Evolutionary conservation across 1,284 basidiomycete species (phyloP).

Genomic region (Omphalotus olearius): DNA sequence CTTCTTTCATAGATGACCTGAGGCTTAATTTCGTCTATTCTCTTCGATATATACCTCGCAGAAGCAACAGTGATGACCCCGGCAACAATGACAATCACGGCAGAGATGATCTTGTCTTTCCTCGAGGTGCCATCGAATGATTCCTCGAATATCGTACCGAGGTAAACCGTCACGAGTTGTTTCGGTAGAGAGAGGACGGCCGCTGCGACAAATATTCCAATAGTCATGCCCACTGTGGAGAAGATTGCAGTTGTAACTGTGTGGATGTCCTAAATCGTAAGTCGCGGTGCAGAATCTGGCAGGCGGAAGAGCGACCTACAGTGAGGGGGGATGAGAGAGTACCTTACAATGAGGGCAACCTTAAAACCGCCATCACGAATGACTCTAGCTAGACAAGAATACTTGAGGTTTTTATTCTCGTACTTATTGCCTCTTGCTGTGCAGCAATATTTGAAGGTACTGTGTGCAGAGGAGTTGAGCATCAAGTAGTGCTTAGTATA

Average conservation of each 20-base stretch:
- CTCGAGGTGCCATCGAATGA: slow-evolving; percentile 28
- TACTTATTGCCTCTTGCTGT: slow-evolving; percentile 62
- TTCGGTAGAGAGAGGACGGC: slow-evolving; percentile 77
- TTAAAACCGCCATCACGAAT: slow-evolving; percentile 79
- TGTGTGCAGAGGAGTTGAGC: slow-evolving; percentile 18
- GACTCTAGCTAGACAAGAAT: slow-evolving; percentile 75
- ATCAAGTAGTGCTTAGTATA: too few relatives aligned
- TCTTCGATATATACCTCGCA: neutral
- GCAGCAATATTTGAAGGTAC: slow-evolving; percentile 65
- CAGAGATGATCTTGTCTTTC: slow-evolving; percentile 12
- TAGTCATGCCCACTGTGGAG: slow-evolving; percentile 74
- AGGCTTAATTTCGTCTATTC: neutral
- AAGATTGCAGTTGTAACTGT: slow-evolving; percentile 72
- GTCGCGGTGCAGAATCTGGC: too few relatives aligned
- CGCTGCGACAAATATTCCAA: slow-evolving; percentile 67
- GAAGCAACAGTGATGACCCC: neutral
- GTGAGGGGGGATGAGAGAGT: slow-evolving; percentile 80
- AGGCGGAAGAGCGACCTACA: slow-evolving; percentile 36
- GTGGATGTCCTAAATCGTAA: neutral
- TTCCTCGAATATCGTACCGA: slow-evolving; percentile 62
- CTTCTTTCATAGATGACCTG: slow-evolving; percentile 5
- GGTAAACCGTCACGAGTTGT: slow-evolving; percentile 71
- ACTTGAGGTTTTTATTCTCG: slow-evolving; percentile 67
- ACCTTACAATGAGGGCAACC: slow-evolving; percentile 68
- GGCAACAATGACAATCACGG: neutral